Evolutionary conservation across 352 stramenopile genomes (phyloP).

Genomic region (Elongisporangium anandrum): DNA sequence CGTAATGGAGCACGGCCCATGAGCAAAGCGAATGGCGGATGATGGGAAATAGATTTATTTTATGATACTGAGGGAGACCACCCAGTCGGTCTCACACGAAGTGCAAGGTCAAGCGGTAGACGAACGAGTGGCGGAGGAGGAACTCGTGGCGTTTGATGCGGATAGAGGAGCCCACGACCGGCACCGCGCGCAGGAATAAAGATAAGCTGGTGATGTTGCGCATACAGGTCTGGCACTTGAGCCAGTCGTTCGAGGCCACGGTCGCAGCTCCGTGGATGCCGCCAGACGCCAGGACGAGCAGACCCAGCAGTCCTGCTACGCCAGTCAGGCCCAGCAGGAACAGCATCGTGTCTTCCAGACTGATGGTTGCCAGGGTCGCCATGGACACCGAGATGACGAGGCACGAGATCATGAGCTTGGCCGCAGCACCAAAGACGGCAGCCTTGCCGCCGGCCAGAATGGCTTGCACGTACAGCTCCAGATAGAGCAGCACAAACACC

Average conservation of each 20-base stretch:
- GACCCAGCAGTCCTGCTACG: slow-evolving; percentile 45
- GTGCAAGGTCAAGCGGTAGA: slow-evolving; percentile 77
- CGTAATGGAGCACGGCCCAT: too few relatives aligned
- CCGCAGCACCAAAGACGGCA: slow-evolving; percentile 55
- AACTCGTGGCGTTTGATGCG: slow-evolving; percentile 78
- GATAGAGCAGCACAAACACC: slow-evolving; percentile 73
- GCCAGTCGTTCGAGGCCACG: slow-evolving; percentile 62
- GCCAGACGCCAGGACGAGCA: slow-evolving; percentile 57
- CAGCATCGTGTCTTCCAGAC: slow-evolving; percentile 51
- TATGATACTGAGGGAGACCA: not conserved
- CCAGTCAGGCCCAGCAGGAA: slow-evolving; percentile 47
- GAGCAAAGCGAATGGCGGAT: not conserved
- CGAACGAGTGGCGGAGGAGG: slow-evolving; percentile 71
- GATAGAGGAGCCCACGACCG: slow-evolving; percentile 57
- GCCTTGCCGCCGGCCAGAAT: slow-evolving; percentile 68
- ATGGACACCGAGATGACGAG: slow-evolving; percentile 46
- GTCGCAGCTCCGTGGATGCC: slow-evolving; percentile 51
- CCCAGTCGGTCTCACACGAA: slow-evolving; percentile 49
- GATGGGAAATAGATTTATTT: not conserved
- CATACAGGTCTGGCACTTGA: slow-evolving; percentile 66
- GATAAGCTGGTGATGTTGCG: slow-evolving; percentile 81
- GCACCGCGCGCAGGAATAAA: slow-evolving; percentile 73
- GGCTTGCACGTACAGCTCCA: slow-evolving; percentile 72
- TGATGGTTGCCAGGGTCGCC: slow-evolving; percentile 41
- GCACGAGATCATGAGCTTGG: slow-evolving; percentile 64